Evolutionary conservation across 257 asterid species (phyloP).

Genomic region (Solanum chmielewskii): DNA sequence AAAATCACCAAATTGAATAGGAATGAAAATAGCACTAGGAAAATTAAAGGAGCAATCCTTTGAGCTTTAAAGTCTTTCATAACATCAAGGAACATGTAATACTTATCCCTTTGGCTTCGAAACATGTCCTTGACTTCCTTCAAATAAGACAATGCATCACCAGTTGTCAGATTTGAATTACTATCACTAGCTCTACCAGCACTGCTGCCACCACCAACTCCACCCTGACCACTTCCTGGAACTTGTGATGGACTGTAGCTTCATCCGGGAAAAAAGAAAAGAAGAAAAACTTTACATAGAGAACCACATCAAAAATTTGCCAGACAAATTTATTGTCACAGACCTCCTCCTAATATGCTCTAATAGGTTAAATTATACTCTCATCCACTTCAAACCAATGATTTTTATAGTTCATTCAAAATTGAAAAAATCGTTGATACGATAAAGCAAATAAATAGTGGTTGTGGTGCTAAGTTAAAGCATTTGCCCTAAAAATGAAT

Average conservation of each 20-base stretch:
- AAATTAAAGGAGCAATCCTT: constrained; percentile 35
- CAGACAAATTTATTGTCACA: neutral
- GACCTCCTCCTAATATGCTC: neutral
- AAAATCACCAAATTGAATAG: neutral
- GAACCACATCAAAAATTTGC: neutral
- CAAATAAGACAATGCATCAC: constrained; percentile 76
- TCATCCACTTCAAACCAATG: neutral
- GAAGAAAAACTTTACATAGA: neutral
- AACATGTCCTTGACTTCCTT: constrained; percentile 95
- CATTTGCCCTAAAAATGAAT: neutral
- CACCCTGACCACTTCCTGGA: constrained; percentile 21
- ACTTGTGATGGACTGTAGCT: constrained; percentile 63
- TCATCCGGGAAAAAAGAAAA: neutral
- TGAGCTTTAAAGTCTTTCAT: constrained; percentile 91
- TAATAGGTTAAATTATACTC: neutral
- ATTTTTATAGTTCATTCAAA: constrained; percentile 3
- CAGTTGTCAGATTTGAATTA: constrained; percentile 64
- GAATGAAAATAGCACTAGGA: neutral
- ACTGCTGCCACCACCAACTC: constrained; percentile 23
- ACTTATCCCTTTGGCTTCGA: constrained; percentile 71
- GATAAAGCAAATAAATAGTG: neutral
- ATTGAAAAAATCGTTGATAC: neutral
- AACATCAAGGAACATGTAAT: constrained; percentile 77
- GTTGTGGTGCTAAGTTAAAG: neutral
- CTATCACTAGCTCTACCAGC: constrained; percentile 35